Percentiles rank a stretch among this genome's conserved stretches.
These are phyloP conservation scores for Bassia scoparia DNA, from an alignment of 148 eudicot species.

Conservation along the genomic window DNA sequence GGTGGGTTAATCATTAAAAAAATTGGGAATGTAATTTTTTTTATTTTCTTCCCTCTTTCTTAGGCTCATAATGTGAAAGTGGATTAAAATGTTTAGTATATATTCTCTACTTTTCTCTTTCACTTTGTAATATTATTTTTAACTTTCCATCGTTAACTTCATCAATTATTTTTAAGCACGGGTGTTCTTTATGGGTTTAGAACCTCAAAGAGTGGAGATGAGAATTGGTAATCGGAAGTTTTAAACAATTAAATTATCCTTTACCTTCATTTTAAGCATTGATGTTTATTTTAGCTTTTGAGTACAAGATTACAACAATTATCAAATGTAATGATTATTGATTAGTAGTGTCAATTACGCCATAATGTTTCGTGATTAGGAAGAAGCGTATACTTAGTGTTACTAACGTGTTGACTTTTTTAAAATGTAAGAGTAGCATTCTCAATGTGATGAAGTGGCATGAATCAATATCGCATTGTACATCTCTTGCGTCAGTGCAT, in stretches of 20 bases:
- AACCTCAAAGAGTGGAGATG: no score
- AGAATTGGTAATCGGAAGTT: no score
- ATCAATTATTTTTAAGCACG: no score
- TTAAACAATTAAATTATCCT: no score
- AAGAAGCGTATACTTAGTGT: neutral
- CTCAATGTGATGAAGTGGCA: neutral
- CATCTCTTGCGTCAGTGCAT: neutral
- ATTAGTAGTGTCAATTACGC: no score
- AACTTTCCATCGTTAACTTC: no score
- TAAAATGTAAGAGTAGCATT: neutral
- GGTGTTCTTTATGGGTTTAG: no score
- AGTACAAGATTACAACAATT: neutral
- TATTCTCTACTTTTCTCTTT: neutral
- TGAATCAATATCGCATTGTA: no score
- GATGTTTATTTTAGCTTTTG: neutral
- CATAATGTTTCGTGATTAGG: no score
- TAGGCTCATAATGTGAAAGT: constrained; percentile 7
- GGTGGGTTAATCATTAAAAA: constrained; percentile 1
- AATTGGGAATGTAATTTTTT: constrained; percentile 7
- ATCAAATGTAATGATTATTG: no score
- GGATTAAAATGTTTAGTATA: constrained; percentile 2
- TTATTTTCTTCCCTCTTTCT: neutral
- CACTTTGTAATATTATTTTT: no score
- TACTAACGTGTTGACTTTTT: constrained; percentile 2
- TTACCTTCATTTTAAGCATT: neutral